Conservation (phyloP, 2,329 filamentous ascomycete genomes). For the Botryotinia narcissicola region DNA sequence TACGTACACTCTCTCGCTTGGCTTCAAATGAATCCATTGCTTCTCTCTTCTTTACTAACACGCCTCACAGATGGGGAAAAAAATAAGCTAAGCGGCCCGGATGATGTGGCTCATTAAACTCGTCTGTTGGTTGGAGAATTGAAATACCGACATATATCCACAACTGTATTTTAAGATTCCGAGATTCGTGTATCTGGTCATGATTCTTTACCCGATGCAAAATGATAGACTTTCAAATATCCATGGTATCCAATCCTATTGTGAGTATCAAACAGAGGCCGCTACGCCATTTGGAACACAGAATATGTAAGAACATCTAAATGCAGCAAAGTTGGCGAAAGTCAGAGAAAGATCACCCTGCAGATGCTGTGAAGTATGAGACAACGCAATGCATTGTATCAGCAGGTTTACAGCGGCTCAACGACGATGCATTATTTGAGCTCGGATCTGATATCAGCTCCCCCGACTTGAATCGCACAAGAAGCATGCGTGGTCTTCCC, state of each 20-base stretch:
- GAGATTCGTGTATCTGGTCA: background rate
- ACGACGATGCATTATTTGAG: background rate
- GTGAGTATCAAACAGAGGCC: background rate
- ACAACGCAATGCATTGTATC: background rate
- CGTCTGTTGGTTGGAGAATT: background rate
- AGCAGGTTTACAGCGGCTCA: too few species aligned
- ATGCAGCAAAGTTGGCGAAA: background rate
- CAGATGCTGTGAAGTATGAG: background rate
- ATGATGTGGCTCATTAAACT: conserved; percentile 16
- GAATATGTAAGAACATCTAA: background rate
- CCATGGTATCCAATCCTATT: background rate
- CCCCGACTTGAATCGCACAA: background rate
- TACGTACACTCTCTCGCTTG: background rate
- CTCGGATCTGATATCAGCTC: background rate
- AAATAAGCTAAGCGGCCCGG: conserved; percentile 30
- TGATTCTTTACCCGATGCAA: background rate
- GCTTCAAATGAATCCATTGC: background rate
- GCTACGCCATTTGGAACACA: background rate
- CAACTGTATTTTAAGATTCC: background rate
- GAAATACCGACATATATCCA: background rate
- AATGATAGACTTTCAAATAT: background rate
- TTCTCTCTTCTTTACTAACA: background rate
- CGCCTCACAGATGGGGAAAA: conserved; percentile 35
- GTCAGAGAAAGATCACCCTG: background rate
- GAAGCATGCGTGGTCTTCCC: background rate